These are phyloP conservation scores for Suillus sp. DNA, from an alignment of 768 basidiomycete species.

Conservation along the genomic window DNA sequence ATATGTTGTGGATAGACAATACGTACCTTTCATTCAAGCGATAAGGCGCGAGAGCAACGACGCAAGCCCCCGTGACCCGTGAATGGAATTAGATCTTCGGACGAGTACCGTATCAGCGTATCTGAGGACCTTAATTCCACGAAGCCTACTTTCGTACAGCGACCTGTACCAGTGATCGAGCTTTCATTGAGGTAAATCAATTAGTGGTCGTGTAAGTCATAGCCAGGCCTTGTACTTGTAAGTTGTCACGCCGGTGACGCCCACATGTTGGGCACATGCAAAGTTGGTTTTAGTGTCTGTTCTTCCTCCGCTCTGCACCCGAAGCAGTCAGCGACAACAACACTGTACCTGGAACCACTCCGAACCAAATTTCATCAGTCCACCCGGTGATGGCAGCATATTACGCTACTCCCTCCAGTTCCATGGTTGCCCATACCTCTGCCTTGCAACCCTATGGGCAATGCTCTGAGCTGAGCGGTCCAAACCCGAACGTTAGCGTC, in stretches of 20 bases:
- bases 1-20: too few relatives aligned
- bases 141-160: background rate
- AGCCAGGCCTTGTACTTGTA: background rate
- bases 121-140: background rate
- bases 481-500: constrained; percentile 27
- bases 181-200: background rate
- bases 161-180: background rate
- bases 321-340: constrained; percentile 1
- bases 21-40: background rate
- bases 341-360: background rate
- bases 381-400: constrained; percentile 31
- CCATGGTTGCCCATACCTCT: constrained; percentile 32
- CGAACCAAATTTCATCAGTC: background rate
- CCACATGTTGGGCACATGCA: constrained; percentile 2
- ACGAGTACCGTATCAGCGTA: background rate
- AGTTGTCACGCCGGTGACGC: background rate
- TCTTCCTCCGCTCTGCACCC: constrained; percentile 7
- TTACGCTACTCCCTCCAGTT: constrained; percentile 28
- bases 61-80: background rate
- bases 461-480: constrained; percentile 28
- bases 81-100: background rate
- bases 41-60: background rate
- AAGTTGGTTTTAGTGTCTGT: background rate
- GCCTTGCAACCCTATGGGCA: constrained; percentile 35
- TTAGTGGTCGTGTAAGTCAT: background rate